These are phyloP conservation scores for Skeletonema potamos DNA, from an alignment of 108 stramenopile species.

Conservation along the genomic window DNA sequence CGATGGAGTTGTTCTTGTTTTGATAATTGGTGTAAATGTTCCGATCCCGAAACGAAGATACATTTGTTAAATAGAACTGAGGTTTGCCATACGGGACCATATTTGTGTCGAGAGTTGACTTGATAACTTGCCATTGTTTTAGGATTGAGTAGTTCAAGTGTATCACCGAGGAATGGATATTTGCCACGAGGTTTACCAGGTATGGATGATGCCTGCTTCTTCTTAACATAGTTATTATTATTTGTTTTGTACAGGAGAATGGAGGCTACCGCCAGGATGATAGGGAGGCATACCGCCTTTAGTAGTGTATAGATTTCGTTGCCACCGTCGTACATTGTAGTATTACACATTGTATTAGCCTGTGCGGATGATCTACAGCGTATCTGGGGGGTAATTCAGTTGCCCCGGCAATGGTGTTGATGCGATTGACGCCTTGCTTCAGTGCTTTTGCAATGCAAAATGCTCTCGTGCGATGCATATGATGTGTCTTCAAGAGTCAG, in stretches of 20 bases:
- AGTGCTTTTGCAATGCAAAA: too few species aligned
- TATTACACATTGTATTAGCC: too few species aligned
- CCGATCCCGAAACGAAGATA: conserved; percentile 26
- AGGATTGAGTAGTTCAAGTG: conserved; percentile 25
- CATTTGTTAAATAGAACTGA: conserved; percentile 19
- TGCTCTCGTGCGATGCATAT: too few species aligned
- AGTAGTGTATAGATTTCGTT: not conserved
- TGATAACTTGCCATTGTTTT: conserved; percentile 34
- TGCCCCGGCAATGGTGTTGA: too few species aligned
- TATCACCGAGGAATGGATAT: conserved; percentile 37
- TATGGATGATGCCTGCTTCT: not conserved
- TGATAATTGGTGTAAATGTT: conserved; percentile 10
- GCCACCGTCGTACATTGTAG: not conserved
- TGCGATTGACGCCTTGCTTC: too few species aligned
- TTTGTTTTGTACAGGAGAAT: not conserved
- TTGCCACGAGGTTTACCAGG: conserved; percentile 2
- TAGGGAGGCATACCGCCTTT: not conserved
- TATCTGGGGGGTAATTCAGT: too few species aligned
- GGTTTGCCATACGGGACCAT: conserved; percentile 15
- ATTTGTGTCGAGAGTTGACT: conserved; percentile 18
- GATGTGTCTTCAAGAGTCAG: too few species aligned
- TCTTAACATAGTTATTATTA: too few species aligned
- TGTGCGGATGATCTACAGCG: too few species aligned
- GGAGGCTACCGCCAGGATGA: not conserved
- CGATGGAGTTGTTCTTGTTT: conserved; percentile 21